phyloP scores from a whole-genome alignment of 2,329 filamentous ascomycete species.

The Penicillium glabrum region DNA sequence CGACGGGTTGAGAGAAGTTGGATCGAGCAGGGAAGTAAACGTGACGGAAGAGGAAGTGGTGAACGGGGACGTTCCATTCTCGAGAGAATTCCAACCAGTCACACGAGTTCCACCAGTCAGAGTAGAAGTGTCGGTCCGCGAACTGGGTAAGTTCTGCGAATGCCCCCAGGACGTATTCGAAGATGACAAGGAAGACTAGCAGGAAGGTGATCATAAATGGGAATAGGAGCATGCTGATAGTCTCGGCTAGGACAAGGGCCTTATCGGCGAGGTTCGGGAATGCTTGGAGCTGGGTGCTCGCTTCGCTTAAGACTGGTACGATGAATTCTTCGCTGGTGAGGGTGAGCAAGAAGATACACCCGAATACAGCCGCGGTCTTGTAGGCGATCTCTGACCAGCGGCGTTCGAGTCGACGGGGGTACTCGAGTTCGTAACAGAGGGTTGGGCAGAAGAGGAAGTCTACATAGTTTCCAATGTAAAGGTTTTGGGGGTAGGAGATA shows the following conservation, averaged over 20 bases:
- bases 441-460: slow-evolving; percentile 93
- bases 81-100: slow-evolving; percentile 80
- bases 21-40: slow-evolving; percentile 83
- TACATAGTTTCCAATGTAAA: slow-evolving; percentile 76
- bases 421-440: slow-evolving; percentile 95
- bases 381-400: slow-evolving; percentile 79
- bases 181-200: slow-evolving; percentile 95
- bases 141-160: slow-evolving; percentile 94
- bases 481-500: slow-evolving; percentile 85
- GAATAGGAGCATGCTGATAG: slow-evolving; percentile 86
- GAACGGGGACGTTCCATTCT: slow-evolving; percentile 97
- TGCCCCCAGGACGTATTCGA: slow-evolving; percentile 92
- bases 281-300: slow-evolving; percentile 55
- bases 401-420: slow-evolving; percentile 74
- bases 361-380: slow-evolving; percentile 87
- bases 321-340: slow-evolving; percentile 94
- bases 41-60: slow-evolving; percentile 90
- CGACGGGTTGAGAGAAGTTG: slow-evolving; percentile 71
- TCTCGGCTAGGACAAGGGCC: slow-evolving; percentile 79
- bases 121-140: slow-evolving; percentile 91
- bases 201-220: slow-evolving; percentile 97
- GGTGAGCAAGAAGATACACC: slow-evolving; percentile 92
- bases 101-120: slow-evolving; percentile 66
- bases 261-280: slow-evolving; percentile 60
- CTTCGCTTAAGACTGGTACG: slow-evolving; percentile 79